Evolutionary conservation across 768 basidiomycete genomes (phyloP).

Genomic region (Tricholoma hemisulphureum): DNA sequence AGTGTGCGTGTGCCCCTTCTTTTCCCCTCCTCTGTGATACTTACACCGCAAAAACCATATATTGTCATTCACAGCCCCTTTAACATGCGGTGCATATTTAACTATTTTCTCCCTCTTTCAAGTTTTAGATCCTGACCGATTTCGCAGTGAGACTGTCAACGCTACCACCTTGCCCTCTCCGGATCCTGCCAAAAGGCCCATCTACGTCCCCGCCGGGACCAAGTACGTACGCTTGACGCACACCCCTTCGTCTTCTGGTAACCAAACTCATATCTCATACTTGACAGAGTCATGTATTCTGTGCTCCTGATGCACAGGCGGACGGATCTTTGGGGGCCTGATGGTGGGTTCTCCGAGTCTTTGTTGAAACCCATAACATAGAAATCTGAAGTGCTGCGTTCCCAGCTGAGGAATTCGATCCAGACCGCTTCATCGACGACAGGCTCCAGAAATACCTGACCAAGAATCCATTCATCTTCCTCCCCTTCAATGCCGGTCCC

Average conservation of each 20-base stretch:
- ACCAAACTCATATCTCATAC: neutral
- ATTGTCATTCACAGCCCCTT: constrained; percentile 38
- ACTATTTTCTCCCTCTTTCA: neutral
- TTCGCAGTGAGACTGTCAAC: constrained; percentile 43
- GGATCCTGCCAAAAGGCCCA: constrained; percentile 44
- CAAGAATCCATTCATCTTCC: constrained; percentile 67
- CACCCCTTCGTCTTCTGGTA: too few relatives aligned
- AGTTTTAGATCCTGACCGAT: neutral
- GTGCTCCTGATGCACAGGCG: constrained; percentile 66
- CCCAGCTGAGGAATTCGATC: constrained; percentile 65
- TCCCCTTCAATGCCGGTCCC: constrained; percentile 63
- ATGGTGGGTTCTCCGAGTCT: constrained; percentile 46
- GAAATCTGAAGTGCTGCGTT: too few relatives aligned
- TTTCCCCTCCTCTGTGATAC: too few relatives aligned
- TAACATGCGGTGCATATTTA: constrained; percentile 39
- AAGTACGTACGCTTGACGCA: constrained; percentile 32
- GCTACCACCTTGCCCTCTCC: constrained; percentile 48
- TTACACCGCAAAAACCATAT: neutral
- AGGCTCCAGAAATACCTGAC: constrained; percentile 60
- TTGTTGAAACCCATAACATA: too few relatives aligned
- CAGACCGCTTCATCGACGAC: constrained; percentile 68
- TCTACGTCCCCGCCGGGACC: constrained; percentile 52
- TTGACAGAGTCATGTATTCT: constrained; percentile 45
- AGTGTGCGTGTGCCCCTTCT: constrained; percentile 37
- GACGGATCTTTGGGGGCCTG: constrained; percentile 69